Base-by-base conservation (phyloP, 352 stramenopile species). In the Phytophthora cactorum region DNA sequence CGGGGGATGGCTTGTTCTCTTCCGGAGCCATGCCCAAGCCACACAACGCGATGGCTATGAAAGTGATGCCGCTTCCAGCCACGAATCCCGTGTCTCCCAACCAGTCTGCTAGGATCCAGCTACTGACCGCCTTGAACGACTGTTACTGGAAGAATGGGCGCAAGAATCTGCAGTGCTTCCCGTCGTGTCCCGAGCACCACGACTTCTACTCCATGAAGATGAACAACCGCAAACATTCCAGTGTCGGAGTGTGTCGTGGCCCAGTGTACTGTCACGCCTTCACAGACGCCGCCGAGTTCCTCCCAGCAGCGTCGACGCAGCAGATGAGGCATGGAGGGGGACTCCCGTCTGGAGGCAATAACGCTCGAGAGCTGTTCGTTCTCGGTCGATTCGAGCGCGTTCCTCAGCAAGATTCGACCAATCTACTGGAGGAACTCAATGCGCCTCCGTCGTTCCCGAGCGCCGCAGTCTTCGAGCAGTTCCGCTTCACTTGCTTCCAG, bases 161-260 rank as follows among this genome's bases (percentile, higher is more conserved):
- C 32, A 97, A 96, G 68, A 97, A 97, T 62, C 53, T 97, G 46
- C 90, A 97, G 66, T 97, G 90, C 60, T 97, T 97, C 57, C 90
- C 90, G 8, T 77, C 81, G 3, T 97, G 90, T 34, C 88, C 88
- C 15, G 89, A 96, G 59, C 86, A 95, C 66, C 80, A 90, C 59
- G 90, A 97, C 68, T 97, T 96, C 28, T 95, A 93, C 74, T 93
- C 86, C 5, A 95, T 95, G 86, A 94, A 93, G 74, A 93, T 95
- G 77, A 93, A 92, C 72, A 92, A 93, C 69, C 84, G 84, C 46
- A 96, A 96, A 70, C 88, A 96, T 63, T 88, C 84, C 52, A 92
- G 81, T 59, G 84, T 93, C 15, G 88, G 88, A 1, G 88, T 96
- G 2, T 96, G 88, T 63, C 88, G 88, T 25, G 86, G 84, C 3